These are phyloP conservation scores for Neurospora intermedia DNA, from an alignment of 495 filamentous ascomycete genomes.

Conservation along the genomic window DNA sequence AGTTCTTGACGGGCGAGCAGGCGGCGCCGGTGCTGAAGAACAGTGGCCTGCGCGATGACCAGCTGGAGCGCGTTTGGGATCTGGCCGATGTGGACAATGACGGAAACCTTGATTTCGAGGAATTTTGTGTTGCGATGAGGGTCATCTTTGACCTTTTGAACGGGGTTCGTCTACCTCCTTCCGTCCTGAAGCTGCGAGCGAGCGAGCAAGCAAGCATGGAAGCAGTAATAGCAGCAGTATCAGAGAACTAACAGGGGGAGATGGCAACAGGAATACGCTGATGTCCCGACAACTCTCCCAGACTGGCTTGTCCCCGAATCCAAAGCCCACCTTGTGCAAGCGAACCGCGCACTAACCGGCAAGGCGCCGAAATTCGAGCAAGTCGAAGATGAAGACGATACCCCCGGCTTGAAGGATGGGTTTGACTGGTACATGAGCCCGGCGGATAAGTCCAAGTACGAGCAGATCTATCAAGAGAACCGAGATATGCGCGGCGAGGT, in stretches of 20 bases:
- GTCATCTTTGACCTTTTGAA: slow-evolving; percentile 95
- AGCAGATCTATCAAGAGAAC: slow-evolving; percentile 88
- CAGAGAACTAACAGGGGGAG: background rate
- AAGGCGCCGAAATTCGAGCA: slow-evolving; percentile 71
- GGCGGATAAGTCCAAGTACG: slow-evolving; percentile 79
- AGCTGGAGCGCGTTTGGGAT: slow-evolving; percentile 96
- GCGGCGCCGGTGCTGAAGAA: slow-evolving; percentile 94
- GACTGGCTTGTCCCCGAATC: slow-evolving; percentile 96
- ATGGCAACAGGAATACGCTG: slow-evolving; percentile 64
- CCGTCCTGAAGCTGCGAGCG: background rate
- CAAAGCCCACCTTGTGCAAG: slow-evolving; percentile 91
- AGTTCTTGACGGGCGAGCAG: slow-evolving; percentile 79
- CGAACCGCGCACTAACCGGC: slow-evolving; percentile 67
- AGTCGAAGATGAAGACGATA: slow-evolving; percentile 64
- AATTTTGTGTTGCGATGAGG: slow-evolving; percentile 98
- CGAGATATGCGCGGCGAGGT: slow-evolving; percentile 76
- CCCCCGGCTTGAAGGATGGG: slow-evolving; percentile 76
- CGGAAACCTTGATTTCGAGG: slow-evolving; percentile 95
- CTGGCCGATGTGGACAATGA: slow-evolving; percentile 94
- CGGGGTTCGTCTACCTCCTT: slow-evolving; percentile 44
- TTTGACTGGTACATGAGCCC: slow-evolving; percentile 99
- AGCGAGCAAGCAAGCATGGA: background rate
- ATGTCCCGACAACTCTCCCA: slow-evolving; percentile 73
- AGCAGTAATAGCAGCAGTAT: background rate
- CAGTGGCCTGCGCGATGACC: slow-evolving; percentile 81